Percentiles rank a stretch among this genome's conserved stretches.
These are phyloP conservation scores for Pleodorina starrii DNA, from an alignment of 139 green algal species.

Conservation along the genomic window DNA sequence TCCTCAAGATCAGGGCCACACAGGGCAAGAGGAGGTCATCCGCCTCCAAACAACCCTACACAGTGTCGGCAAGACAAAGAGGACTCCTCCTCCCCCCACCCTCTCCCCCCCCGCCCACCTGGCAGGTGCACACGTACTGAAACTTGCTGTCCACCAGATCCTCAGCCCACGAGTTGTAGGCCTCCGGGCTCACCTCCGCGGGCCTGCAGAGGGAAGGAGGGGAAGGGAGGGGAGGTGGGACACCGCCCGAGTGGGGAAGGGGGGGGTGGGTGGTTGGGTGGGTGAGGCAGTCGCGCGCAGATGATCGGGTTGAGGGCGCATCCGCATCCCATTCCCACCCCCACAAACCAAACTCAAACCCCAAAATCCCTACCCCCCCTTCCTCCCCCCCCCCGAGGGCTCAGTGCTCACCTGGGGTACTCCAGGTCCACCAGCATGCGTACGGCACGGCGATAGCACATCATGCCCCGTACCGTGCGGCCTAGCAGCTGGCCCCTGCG, in stretches of 20 bases:
- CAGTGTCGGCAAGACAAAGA: too few relatives aligned
- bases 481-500: conserved; percentile 80
- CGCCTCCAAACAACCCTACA: too few relatives aligned
- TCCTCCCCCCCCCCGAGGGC: not conserved
- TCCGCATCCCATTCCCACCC: too few relatives aligned
- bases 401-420: not conserved
- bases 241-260: not conserved
- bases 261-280: not conserved
- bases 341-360: too few relatives aligned
- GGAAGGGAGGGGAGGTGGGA: not conserved
- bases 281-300: too few relatives aligned
- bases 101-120: conserved; percentile 58
- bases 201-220: not conserved
- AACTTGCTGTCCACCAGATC: conserved; percentile 80
- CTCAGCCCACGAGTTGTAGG: conserved; percentile 53
- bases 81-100: too few relatives aligned
- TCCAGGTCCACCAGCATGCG: conserved; percentile 80
- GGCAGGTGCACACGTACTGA: conserved; percentile 78
- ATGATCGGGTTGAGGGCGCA: too few relatives aligned
- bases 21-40: too few relatives aligned
- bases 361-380: not conserved
- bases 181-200: not conserved
- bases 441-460: conserved; percentile 93
- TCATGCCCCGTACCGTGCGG: conserved; percentile 85
- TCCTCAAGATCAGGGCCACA: too few relatives aligned